Evolutionary conservation across 2,329 filamentous ascomycete genomes (phyloP), one percentile per base, ranked within the genome.

Genomic region (Claviceps pazoutovae): DNA sequence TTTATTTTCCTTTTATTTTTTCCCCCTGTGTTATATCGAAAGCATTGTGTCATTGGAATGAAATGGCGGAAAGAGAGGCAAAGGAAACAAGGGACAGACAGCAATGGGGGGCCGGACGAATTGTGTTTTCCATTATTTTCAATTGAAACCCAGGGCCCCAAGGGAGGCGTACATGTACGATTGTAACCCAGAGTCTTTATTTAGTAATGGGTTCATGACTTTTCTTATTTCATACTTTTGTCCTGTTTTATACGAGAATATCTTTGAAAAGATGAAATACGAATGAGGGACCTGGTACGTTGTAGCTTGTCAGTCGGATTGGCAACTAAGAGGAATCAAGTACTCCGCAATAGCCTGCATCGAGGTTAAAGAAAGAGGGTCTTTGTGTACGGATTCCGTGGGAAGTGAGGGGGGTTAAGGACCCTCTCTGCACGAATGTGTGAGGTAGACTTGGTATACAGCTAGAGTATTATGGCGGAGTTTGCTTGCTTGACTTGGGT

Each of bases 91-190:
- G 49, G 45, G n/a, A 43, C 46, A 53, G 50, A 46, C 26, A 46
- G 50, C 48, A 54, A 49, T 30, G 26, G 37, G 46, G 49, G 50
- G 53, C 44, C 50, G 53, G 53, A 52, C 45, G 48, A 48, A 51
- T 51, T 53, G 51, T 48, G 49, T 53, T 54, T 53, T 50, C 41
- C 30, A 44, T 50, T 46, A 34, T 7, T 44, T 45, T 45, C 34
- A 48, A 53, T 51, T 53, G 36, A 48, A 53, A 46, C 38, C 34
- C 57, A 53, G 51, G 54, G 51, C 53, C 54, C 54, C 30, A 34
- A 34, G 9, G 30, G 56, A 54, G 62, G 51, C 63, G 61, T 64
- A 64, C 58, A 60, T 67, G 65, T 67, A 67, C 65, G 61, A 67
- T 67, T 65, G 63, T 64, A 46, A 48, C 46, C 48, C 45, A 49